Evolutionary conservation across 345 rosid species (phyloP).

Genomic region (Citrus cavaleriei): DNA sequence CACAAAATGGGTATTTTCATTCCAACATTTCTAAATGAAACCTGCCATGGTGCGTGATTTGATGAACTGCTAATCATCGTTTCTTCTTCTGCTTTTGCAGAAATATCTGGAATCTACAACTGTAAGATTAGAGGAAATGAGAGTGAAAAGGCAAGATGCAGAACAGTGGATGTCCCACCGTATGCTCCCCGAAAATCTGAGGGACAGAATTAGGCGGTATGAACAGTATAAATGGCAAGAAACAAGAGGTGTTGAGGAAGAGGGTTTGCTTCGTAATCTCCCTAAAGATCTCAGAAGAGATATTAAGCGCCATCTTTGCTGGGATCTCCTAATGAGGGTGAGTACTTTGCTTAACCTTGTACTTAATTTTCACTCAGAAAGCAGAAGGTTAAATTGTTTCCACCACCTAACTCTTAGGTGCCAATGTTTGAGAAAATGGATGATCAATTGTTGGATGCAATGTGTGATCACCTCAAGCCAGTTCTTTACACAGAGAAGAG

Average conservation of each 20-base stretch:
- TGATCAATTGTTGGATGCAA: conserved; percentile 64
- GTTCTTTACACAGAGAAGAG: conserved; percentile 57
- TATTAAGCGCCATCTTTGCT: conserved; percentile 78
- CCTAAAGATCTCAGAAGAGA: conserved; percentile 80
- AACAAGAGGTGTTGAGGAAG: conserved; percentile 83
- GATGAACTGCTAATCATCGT: conserved; percentile 3
- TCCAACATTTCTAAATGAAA: neutral
- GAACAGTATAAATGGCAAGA: conserved; percentile 90
- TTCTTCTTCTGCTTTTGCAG: conserved; percentile 23
- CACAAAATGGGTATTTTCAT: neutral
- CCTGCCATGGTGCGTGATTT: neutral
- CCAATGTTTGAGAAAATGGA: conserved; percentile 81
- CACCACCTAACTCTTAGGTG: conserved; percentile 34
- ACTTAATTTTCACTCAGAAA: neutral
- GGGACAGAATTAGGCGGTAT: conserved; percentile 61
- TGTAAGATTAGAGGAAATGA: conserved; percentile 75
- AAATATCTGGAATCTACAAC: conserved; percentile 70
- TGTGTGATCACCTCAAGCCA: conserved; percentile 67
- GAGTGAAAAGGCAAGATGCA: conserved; percentile 73
- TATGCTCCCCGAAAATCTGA: conserved; percentile 60
- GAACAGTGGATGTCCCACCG: conserved; percentile 91
- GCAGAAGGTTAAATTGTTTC: neutral
- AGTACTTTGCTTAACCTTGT: conserved; percentile 15
- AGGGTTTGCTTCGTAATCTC: conserved; percentile 46
- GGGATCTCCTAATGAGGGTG: conserved; percentile 63